Evolutionary conservation across 495 filamentous ascomycete genomes (phyloP), one percentile per base, ranked within the genome.

Genomic region (Hapsidospora chrysogenum): DNA sequence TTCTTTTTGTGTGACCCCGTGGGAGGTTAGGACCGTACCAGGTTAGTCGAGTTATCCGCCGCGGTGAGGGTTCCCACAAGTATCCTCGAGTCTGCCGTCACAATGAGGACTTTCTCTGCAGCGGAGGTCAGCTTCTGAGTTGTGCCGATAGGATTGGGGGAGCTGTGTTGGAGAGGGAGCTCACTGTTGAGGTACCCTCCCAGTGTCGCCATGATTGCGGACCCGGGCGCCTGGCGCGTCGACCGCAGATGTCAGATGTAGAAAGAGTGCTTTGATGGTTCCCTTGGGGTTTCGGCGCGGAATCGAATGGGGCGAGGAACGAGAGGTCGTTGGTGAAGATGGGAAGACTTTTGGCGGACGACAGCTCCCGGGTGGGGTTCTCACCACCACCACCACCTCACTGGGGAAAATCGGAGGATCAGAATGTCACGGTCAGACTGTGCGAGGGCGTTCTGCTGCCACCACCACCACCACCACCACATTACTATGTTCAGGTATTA

Each of bases 41-140:
- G 61, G 56, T 97, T 97, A 29, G 89, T 96, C 39, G 78, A 69
- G 53, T 92, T 79, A 56, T 97, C 89, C 48, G 77, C 81, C n/a
- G 78, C 80, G 28, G 87, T 59, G 15, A 97, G 76, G 2, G 60
- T 80, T 19, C 89, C 89, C 36, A 80, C 72, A 26, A 96, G 64
- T 11, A 76, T 92, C 44, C 89, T 81, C 35, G 87, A 89, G 56
- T 96, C 92, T 41, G 80, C 78, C 29, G 89, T 97, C 45, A 97
- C 63, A 46, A 97, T 76, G 33, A 84, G 67, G 34, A 97, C 83
- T 52, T 80, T 87, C 52, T 94, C 89, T 96, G 14, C 38, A 14
- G 17, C 28, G 29, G 17, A 8, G 13, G 15, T 6, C 4, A 32
- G 5, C 14, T 19, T 16, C 5, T 29, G 4, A 4, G 5, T 4